These are phyloP conservation scores for Potentilla sterilis DNA, from an alignment of 306 rosid genomes.

Conservation along the genomic window DNA sequence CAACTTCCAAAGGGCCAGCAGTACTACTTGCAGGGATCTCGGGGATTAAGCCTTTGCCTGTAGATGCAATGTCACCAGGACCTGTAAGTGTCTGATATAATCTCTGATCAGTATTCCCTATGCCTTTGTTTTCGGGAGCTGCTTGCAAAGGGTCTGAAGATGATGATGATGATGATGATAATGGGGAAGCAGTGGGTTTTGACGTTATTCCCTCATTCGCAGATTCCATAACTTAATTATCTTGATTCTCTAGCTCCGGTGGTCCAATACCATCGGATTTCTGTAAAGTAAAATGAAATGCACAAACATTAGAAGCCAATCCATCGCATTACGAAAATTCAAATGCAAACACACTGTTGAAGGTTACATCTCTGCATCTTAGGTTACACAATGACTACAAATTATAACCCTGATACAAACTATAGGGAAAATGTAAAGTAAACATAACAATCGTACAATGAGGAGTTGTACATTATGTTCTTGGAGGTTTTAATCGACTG, in stretches of 20 bases:
- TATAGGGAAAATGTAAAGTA: neutral
- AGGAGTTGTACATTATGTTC: neutral
- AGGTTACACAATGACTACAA: neutral
- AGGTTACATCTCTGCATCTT: neutral
- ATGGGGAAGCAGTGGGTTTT: slow-evolving; percentile 9
- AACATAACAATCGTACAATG: neutral
- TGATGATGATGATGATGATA: slow-evolving; percentile 15
- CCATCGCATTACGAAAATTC: neutral
- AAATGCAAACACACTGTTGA: neutral
- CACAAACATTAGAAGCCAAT: neutral
- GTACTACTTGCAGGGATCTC: slow-evolving; percentile 1
- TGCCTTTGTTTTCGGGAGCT: neutral
- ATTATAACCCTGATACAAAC: neutral
- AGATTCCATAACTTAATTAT: slow-evolving; percentile 27
- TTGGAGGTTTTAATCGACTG: too few species aligned
- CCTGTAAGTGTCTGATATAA: neutral
- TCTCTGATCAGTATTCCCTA: neutral
- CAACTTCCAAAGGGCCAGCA: neutral
- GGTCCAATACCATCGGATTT: slow-evolving; percentile 14
- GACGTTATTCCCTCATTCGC: slow-evolving; percentile 16
- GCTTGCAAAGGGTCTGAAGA: slow-evolving; percentile 20
- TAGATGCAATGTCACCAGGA: neutral
- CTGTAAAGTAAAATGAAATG: neutral
- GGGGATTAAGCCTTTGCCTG: slow-evolving; percentile 5
- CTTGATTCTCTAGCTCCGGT: slow-evolving; percentile 22